Percentiles rank a stretch among this genome's conserved stretches.
Conservation (phyloP, 495 filamentous ascomycete genomes). For the Neurospora cerealis region DNA sequence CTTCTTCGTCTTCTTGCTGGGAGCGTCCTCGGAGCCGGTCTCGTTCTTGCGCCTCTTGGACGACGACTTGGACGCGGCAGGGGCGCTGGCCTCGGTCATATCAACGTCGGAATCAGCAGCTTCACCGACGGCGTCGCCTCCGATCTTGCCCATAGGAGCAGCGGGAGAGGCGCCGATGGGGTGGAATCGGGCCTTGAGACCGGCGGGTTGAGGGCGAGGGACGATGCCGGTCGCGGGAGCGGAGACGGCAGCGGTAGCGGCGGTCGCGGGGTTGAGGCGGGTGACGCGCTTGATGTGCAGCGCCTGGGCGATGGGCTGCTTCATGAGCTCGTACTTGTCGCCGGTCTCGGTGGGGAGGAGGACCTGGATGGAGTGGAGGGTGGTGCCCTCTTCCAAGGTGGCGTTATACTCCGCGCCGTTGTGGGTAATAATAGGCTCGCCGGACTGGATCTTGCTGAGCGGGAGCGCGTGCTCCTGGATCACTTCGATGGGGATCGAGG, state of each 20-base stretch:
- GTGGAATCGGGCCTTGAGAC: conserved; percentile 32
- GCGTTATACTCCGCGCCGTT: conserved; percentile 31
- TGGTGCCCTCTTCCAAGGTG: conserved; percentile 23
- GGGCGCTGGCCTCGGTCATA: conserved; percentile 10
- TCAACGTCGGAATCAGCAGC: conserved; percentile 22
- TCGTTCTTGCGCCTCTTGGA: conserved; percentile 38
- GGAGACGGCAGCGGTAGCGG: conserved; percentile 12
- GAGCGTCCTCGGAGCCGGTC: conserved; percentile 27
- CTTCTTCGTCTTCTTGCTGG: conserved; percentile 7
- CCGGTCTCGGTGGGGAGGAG: conserved; percentile 32
- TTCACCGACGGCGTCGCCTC: conserved; percentile 2
- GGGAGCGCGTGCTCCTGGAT: conserved; percentile 36
- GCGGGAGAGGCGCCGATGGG: conserved; percentile 29
- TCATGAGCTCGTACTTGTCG: conserved; percentile 31
- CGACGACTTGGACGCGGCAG: conserved; percentile 8
- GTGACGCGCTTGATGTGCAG: conserved; percentile 35
- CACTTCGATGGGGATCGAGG: conserved; percentile 38
- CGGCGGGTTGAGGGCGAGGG: conserved; percentile 34
- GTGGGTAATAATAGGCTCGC: conserved; percentile 28
- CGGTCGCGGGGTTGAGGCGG: conserved; percentile 24
- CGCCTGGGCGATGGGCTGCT: conserved; percentile 28
- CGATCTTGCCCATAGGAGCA: conserved; percentile 5
- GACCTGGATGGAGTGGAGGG: conserved; percentile 31
- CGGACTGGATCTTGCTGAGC: conserved; percentile 24
- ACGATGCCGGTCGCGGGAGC: conserved; percentile 17